These are phyloP conservation scores for Phytopythium cucurbitacearum DNA, from an alignment of 352 stramenopile species.

Conservation along the genomic window DNA sequence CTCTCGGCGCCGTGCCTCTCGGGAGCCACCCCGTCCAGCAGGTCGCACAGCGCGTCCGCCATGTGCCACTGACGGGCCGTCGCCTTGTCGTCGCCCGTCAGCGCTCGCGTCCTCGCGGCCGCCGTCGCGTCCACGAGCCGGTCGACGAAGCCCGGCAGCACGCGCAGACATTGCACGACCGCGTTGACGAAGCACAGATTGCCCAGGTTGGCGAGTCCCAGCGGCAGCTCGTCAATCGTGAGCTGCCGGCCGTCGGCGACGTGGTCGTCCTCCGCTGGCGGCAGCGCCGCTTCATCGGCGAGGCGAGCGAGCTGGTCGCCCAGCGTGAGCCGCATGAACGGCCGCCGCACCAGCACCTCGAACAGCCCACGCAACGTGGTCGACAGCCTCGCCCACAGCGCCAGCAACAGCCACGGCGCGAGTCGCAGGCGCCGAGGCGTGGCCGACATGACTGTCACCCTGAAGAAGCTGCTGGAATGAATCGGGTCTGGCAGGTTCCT, in stretches of 20 bases:
- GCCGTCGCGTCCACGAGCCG: slow-evolving; percentile 3
- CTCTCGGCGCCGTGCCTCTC: background rate
- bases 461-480: too few species aligned
- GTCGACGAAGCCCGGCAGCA: slow-evolving; percentile 37
- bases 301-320: background rate
- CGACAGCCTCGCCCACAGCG: slow-evolving; percentile 18
- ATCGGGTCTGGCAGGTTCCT: background rate
- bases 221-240: slow-evolving; percentile 9
- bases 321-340: slow-evolving; percentile 18
- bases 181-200: slow-evolving; percentile 80
- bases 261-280: slow-evolving; percentile 10
- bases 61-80: slow-evolving; percentile 4
- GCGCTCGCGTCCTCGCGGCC: background rate
- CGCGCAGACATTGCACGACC: slow-evolving; percentile 60
- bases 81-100: background rate
- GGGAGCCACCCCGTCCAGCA: slow-evolving; percentile 9
- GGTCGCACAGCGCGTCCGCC: slow-evolving; percentile 8
- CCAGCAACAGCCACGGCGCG: slow-evolving; percentile 27
- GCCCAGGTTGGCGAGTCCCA: slow-evolving; percentile 55
- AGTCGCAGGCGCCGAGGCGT: background rate
- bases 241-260: slow-evolving; percentile 4
- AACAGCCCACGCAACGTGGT: slow-evolving; percentile 31
- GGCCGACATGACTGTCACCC: background rate
- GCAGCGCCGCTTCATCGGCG: slow-evolving; percentile 4
- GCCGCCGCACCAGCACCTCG: slow-evolving; percentile 18